A percentile compares a stretch with the other conserved stretches of the same genome.
These are phyloP conservation scores for Coemansia interrupta DNA, from an alignment of 192 early-diverging fungal species.

Conservation along the genomic window DNA sequence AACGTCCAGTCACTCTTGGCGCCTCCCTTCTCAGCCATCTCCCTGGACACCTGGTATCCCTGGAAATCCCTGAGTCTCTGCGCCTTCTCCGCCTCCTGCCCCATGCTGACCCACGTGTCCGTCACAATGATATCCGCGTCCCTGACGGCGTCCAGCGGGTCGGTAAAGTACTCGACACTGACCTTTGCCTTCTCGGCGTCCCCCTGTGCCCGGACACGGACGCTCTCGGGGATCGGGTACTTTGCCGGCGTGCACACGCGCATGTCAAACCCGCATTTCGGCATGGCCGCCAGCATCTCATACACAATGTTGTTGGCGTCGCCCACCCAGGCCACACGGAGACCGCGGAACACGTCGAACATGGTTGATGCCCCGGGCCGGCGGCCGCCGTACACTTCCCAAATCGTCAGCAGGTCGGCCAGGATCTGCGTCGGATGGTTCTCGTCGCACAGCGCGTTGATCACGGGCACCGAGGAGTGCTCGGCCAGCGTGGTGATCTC, in stretches of 20 bases:
- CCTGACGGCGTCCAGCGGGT: constrained; percentile 74
- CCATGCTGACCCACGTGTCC: constrained; percentile 99
- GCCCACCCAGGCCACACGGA: constrained; percentile 96
- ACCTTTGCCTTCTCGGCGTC: constrained; percentile 60
- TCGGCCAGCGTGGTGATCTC: constrained; percentile 87
- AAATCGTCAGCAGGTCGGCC: constrained; percentile 92
- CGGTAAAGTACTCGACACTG: constrained; percentile 56
- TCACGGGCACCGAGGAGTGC: constrained; percentile 86
- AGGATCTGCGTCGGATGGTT: constrained; percentile 97
- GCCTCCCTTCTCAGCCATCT: constrained; percentile 72
- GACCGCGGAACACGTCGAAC: constrained; percentile 55
- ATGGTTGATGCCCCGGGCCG: constrained; percentile 13
- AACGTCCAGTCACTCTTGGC: constrained; percentile 92
- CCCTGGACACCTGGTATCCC: constrained; percentile 85
- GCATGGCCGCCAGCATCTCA: constrained; percentile 83
- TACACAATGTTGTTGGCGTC: constrained; percentile 97
- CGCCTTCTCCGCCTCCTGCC: constrained; percentile 88
- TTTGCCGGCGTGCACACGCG: constrained; percentile 80
- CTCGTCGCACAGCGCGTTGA: constrained; percentile 92
- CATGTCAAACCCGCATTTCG: constrained; percentile 81
- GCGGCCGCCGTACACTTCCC: constrained; percentile 62
- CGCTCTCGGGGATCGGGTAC: constrained; percentile 69
- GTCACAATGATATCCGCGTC: constrained; percentile 90
- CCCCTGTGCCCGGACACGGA: constrained; percentile 63
- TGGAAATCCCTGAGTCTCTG: constrained; percentile 75